Evolutionary conservation across 2,329 filamentous ascomycete genomes (phyloP).

Genomic region (Juglanconis juglandina): DNA sequence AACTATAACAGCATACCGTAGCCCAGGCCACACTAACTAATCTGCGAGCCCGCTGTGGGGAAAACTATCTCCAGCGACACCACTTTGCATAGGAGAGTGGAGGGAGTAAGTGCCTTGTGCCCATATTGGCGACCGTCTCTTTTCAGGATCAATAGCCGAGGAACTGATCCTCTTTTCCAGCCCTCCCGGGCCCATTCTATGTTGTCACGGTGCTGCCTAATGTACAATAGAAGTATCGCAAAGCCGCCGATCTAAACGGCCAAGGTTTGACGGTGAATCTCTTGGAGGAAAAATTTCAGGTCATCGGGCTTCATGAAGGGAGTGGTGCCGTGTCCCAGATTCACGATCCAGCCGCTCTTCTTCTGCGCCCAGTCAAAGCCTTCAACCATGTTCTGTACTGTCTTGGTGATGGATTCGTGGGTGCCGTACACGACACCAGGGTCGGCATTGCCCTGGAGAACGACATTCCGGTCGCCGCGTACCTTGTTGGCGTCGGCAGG

Average conservation of each 20-base stretch:
- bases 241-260: conserved; percentile 18
- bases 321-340: conserved; percentile 93
- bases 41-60: conserved; percentile 2
- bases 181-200: background rate
- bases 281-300: conserved; percentile 88
- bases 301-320: conserved; percentile 92
- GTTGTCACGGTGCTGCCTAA: background rate
- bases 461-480: conserved; percentile 69
- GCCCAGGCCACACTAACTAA: conserved; percentile 15
- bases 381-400: conserved; percentile 80
- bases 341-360: conserved; percentile 94
- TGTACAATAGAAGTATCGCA: conserved; percentile 2
- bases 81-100: background rate
- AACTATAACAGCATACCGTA: conserved; percentile 20
- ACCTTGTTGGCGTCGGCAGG: conserved; percentile 78
- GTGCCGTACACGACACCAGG: conserved; percentile 89
- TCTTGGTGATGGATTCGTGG: conserved; percentile 73
- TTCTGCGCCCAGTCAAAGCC: conserved; percentile 73
- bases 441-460: conserved; percentile 93
- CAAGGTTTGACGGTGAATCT: conserved; percentile 72
- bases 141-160: background rate
- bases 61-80: background rate
- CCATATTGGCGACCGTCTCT: background rate
- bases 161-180: background rate
- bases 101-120: background rate